Conservation (phyloP, 2,329 filamentous ascomycete species). For the Magnaporthiopsis poae region DNA sequence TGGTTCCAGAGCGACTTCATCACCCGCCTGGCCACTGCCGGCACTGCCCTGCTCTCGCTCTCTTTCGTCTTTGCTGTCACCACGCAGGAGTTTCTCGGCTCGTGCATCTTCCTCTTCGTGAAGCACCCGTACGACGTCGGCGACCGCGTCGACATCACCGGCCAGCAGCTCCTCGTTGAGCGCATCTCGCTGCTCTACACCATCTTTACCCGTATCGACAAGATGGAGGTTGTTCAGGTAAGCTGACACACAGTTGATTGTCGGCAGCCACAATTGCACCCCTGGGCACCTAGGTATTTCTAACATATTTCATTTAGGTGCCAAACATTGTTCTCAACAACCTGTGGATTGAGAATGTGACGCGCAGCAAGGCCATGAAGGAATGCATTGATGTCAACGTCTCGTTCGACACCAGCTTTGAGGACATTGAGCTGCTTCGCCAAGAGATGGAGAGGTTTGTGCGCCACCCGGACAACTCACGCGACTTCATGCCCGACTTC, state of each 20-base stretch:
- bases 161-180: conserved; percentile 69
- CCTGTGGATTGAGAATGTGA: conserved; percentile 91
- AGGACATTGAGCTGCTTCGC: conserved; percentile 78
- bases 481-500: conserved; percentile 83
- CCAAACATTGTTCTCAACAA: conserved; percentile 89
- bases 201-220: conserved; percentile 75
- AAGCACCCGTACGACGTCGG: conserved; percentile 97
- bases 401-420: conserved; percentile 76
- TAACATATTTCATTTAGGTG: conserved; percentile 40
- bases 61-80: conserved; percentile 93
- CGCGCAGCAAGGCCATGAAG: conserved; percentile 82
- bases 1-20: conserved; percentile 83
- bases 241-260: conserved; percentile 22
- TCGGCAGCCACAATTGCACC: background rate
- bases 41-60: conserved; percentile 84
- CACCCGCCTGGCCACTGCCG: conserved; percentile 77
- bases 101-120: conserved; percentile 96
- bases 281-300: no score
- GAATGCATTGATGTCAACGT: conserved; percentile 73
- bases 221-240: conserved; percentile 62
- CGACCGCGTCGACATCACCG: conserved; percentile 75
- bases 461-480: conserved; percentile 67
- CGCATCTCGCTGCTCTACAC: conserved; percentile 91
- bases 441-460: conserved; percentile 80
- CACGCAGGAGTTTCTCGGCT: conserved; percentile 89